A percentile compares a stretch with the other conserved stretches of the same genome.
Conservation (phyloP, 352 stramenopile genomes). For the Phytophthora idaei region DNA sequence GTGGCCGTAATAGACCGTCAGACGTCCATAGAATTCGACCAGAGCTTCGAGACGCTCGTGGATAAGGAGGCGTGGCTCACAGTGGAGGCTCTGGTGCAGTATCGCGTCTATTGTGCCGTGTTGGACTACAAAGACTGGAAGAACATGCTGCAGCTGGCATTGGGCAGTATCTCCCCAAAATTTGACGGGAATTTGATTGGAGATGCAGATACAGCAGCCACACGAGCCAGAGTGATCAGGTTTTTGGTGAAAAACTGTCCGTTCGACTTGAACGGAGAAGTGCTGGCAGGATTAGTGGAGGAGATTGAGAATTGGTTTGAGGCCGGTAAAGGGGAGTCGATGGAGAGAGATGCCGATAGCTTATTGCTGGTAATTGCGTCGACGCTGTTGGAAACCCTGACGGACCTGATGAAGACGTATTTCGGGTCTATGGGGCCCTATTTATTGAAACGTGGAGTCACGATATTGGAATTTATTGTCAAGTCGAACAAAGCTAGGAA, state of each 20-base stretch:
- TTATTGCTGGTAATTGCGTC: conserved; percentile 48
- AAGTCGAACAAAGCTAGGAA: conserved; percentile 57
- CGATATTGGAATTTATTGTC: conserved; percentile 68
- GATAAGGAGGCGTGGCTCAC: conserved; percentile 77
- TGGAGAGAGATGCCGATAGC: conserved; percentile 45
- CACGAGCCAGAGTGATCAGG: conserved; percentile 46
- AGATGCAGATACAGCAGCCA: conserved; percentile 25
- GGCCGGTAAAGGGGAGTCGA: conserved; percentile 25
- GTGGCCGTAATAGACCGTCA: conserved; percentile 53
- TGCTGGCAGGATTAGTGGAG: conserved; percentile 45
- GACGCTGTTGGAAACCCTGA: conserved; percentile 60
- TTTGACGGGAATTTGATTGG: conserved; percentile 17
- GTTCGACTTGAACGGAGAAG: conserved; percentile 57
- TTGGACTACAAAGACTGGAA: conserved; percentile 55
- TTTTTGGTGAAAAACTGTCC: conserved; percentile 59
- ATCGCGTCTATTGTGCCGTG: conserved; percentile 74
- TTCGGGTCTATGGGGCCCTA: conserved; percentile 50
- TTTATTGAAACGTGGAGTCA: conserved; percentile 45
- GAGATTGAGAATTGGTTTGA: conserved; percentile 66
- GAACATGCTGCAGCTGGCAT: conserved; percentile 59
- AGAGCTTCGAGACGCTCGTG: conserved; percentile 45
- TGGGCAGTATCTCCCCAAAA: conserved; percentile 51
- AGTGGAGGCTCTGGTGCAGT: conserved; percentile 57
- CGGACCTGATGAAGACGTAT: conserved; percentile 49
- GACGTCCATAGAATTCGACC: conserved; percentile 24